Conservation (phyloP, 73 alveolate genomes). For the Urostyla sp. region DNA sequence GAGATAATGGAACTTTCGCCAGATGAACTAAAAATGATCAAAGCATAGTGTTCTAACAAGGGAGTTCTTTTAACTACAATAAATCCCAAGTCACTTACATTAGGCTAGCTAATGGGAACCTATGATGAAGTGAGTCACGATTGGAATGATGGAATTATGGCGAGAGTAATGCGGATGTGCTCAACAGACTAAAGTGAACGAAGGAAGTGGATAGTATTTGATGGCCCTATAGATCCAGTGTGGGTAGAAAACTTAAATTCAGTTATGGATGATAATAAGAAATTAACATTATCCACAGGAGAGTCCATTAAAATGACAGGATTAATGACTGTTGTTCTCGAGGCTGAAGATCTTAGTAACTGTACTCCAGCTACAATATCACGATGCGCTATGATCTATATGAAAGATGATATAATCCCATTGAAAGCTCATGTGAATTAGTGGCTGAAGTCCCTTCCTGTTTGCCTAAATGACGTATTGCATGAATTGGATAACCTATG, state of each 20-base stretch:
- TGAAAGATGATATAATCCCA: slow-evolving; percentile 79
- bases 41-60: slow-evolving; percentile 71
- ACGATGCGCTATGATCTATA: slow-evolving; percentile 74
- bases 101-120: slow-evolving; percentile 70
- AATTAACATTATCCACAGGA: slow-evolving; percentile 69
- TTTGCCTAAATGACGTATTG: slow-evolving; percentile 36
- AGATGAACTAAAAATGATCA: slow-evolving; percentile 65
- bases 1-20: slow-evolving; percentile 51
- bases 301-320: slow-evolving; percentile 67
- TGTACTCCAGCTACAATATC: slow-evolving; percentile 76
- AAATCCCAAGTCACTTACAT: slow-evolving; percentile 54
- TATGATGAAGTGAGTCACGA: slow-evolving; percentile 77
- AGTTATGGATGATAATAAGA: slow-evolving; percentile 74
- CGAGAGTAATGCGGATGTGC: slow-evolving; percentile 87
- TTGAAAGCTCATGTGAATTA: slow-evolving; percentile 83
- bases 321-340: slow-evolving; percentile 60
- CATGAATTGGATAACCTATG: slow-evolving; percentile 62
- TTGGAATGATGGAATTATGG: slow-evolving; percentile 91
- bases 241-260: slow-evolving; percentile 79
- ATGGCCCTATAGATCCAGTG: slow-evolving; percentile 76
- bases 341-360: slow-evolving; percentile 66
- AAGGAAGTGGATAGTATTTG: slow-evolving; percentile 74
- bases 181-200: slow-evolving; percentile 63
- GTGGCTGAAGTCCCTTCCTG: slow-evolving; percentile 91
- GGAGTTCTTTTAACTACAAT: slow-evolving; percentile 89